Percentiles rank a stretch among this genome's conserved stretches.
These are phyloP conservation scores for Sporodiniella umbellata DNA, from an alignment of 371 early-diverging fungal species.

Conservation along the genomic window DNA sequence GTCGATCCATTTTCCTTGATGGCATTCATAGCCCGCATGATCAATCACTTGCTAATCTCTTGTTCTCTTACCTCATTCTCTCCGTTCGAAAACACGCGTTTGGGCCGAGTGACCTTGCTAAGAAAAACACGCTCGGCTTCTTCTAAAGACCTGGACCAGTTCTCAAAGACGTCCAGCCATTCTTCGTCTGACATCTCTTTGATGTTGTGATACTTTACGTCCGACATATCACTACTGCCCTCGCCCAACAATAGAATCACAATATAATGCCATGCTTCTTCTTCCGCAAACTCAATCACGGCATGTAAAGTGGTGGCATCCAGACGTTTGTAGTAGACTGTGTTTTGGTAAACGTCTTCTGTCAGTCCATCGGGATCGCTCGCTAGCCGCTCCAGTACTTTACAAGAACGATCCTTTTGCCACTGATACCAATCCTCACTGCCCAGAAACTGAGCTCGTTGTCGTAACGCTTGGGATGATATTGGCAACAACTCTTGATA, in stretches of 20 bases:
- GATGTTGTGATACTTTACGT: slow-evolving; percentile 46
- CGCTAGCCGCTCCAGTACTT: slow-evolving; percentile 33
- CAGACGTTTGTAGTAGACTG: slow-evolving; percentile 43
- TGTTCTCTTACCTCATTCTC: background rate
- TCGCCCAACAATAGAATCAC: slow-evolving; percentile 35
- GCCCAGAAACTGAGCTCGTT: slow-evolving; percentile 32
- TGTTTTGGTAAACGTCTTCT: slow-evolving; percentile 22
- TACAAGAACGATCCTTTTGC: slow-evolving; percentile 32
- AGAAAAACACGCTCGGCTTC: slow-evolving; percentile 54
- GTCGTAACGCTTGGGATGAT: slow-evolving; percentile 28
- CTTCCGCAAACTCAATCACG: slow-evolving; percentile 32
- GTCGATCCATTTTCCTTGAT: slow-evolving; percentile 16
- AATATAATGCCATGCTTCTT: slow-evolving; percentile 24
- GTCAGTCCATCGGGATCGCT: slow-evolving; percentile 6
- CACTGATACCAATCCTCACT: slow-evolving; percentile 21
- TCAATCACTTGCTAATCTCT: too few species aligned
- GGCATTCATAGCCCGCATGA: slow-evolving; percentile 3
- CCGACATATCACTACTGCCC: slow-evolving; percentile 27
- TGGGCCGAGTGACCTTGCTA: slow-evolving; percentile 23
- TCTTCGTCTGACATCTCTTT: slow-evolving; percentile 31
- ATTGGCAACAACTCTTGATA: slow-evolving; percentile 31
- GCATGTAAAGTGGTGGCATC: slow-evolving; percentile 42
- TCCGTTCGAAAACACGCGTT: slow-evolving; percentile 8
- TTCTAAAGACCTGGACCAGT: slow-evolving; percentile 66
- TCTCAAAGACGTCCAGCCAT: slow-evolving; percentile 33